Evolutionary conservation across 139 green algal species (phyloP).

Genomic region (Asterochloris erici): DNA sequence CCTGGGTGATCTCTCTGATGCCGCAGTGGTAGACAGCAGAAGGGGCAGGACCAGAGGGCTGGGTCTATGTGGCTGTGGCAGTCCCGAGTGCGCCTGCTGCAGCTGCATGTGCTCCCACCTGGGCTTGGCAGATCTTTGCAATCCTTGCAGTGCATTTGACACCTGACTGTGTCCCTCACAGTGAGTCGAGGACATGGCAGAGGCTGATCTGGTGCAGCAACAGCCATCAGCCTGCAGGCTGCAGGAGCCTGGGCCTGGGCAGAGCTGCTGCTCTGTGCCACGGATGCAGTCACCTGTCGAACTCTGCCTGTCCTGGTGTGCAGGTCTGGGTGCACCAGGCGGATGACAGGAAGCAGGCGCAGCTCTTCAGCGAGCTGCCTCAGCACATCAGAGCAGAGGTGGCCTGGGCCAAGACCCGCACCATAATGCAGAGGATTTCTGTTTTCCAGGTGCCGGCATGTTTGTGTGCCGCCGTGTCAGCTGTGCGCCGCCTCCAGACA

Average conservation of each 20-base stretch:
- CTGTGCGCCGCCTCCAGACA: too few species aligned
- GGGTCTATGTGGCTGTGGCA: too few species aligned
- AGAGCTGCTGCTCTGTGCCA: not conserved
- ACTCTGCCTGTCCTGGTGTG: not conserved
- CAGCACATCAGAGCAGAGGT: constrained; percentile 23
- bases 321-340: constrained; percentile 38
- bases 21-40: too few species aligned
- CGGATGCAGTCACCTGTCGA: not conserved
- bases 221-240: not conserved
- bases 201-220: not conserved
- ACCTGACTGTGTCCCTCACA: not conserved
- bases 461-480: too few species aligned
- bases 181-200: not conserved
- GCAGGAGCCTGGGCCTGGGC: too few species aligned
- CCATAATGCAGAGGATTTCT: constrained; percentile 1
- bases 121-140: not conserved
- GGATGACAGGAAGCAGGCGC: constrained; percentile 22
- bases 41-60: too few species aligned
- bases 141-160: not conserved
- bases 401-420: constrained; percentile 20
- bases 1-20: too few species aligned
- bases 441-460: constrained; percentile 1
- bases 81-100: too few species aligned
- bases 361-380: constrained; percentile 34
- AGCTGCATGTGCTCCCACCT: too few species aligned